A percentile compares a stretch with the other conserved stretches of the same genome.
phyloP scores from a whole-genome alignment of 139 green algal genomes.

The Diplosphaera chodatii region DNA sequence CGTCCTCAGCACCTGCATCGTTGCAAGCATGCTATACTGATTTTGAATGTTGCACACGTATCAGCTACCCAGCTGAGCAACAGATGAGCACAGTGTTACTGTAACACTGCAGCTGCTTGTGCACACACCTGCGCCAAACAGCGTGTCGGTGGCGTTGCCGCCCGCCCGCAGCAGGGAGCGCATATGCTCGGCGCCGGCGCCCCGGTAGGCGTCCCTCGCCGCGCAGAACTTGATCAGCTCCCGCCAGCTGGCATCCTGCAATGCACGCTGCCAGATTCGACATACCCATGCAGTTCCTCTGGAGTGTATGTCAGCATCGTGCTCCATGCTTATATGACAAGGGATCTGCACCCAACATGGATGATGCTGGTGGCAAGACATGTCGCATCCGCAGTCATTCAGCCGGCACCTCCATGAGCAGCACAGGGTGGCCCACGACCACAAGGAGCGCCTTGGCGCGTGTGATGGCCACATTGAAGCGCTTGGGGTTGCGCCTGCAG shows the following conservation, averaged over 20 bases:
- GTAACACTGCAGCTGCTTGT: not conserved
- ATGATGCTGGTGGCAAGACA: too few species aligned
- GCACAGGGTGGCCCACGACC: slow-evolving; percentile 67
- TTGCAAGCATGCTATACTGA: not conserved
- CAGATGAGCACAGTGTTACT: not conserved
- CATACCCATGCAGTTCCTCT: too few species aligned
- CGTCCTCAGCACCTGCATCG: not conserved
- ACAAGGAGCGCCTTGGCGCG: slow-evolving; percentile 78
- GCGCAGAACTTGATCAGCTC: slow-evolving; percentile 62
- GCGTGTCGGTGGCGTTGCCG: not conserved
- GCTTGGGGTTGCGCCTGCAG: slow-evolving; percentile 68
- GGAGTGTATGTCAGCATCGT: too few species aligned
- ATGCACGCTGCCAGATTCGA: not conserved
- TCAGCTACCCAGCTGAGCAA: not conserved
- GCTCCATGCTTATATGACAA: too few species aligned
- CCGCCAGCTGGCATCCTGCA: slow-evolving; percentile 56
- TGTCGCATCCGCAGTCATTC: too few species aligned
- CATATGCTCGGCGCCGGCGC: slow-evolving; percentile 11
- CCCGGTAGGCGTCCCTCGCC: slow-evolving; percentile 23
- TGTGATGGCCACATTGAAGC: slow-evolving; percentile 90
- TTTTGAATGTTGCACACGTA: not conserved
- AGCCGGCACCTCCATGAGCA: slow-evolving; percentile 37
- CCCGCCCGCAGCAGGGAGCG: not conserved
- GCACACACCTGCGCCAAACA: not conserved
- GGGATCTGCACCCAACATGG: too few species aligned